Conservation (phyloP, 495 filamentous ascomycete genomes). For the Penicillium roqueforti region DNA sequence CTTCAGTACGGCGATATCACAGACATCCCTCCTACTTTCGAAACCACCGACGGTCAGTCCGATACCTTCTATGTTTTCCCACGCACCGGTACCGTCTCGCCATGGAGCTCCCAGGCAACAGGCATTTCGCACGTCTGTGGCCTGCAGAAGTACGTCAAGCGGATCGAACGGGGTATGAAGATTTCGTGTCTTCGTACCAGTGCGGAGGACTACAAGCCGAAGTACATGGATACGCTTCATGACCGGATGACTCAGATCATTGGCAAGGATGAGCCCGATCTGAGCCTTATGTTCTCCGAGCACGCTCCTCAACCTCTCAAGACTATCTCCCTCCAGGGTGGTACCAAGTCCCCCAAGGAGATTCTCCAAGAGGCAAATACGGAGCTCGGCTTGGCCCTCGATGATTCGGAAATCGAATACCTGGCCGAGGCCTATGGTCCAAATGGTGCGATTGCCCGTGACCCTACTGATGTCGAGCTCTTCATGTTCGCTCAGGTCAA, state of each 20-base stretch:
- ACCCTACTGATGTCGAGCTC: slow-evolving; percentile 86
- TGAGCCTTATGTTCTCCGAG: slow-evolving; percentile 74
- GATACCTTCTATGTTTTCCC: slow-evolving; percentile 70
- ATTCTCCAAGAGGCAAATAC: slow-evolving; percentile 79
- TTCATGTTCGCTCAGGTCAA: slow-evolving; percentile 99
- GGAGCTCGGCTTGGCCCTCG: slow-evolving; percentile 76
- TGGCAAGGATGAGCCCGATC: slow-evolving; percentile 57
- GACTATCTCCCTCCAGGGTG: slow-evolving; percentile 64
- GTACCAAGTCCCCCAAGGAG: slow-evolving; percentile 57
- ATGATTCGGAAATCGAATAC: slow-evolving; percentile 89
- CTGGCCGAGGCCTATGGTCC: slow-evolving; percentile 77
- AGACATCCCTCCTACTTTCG: slow-evolving; percentile 42
- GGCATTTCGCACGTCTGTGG: slow-evolving; percentile 92
- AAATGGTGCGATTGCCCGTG: slow-evolving; percentile 60
- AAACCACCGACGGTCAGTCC: slow-evolving; percentile 37
- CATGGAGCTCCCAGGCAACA: slow-evolving; percentile 96
- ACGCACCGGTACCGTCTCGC: slow-evolving; percentile 78
- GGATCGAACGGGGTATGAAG: slow-evolving; percentile 85
- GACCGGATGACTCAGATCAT: slow-evolving; percentile 93
- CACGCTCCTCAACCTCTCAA: slow-evolving; percentile 64
- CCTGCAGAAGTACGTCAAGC: slow-evolving; percentile 63
- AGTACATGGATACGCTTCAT: slow-evolving; percentile 68
- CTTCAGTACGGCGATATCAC: slow-evolving; percentile 59
- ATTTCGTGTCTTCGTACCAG: slow-evolving; percentile 49
- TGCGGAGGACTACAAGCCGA: slow-evolving; percentile 40